Percentiles rank a stretch among this genome's conserved stretches.
phyloP scores from a whole-genome alignment of 805 yeast species.

The Zygoascus tannicola region DNA sequence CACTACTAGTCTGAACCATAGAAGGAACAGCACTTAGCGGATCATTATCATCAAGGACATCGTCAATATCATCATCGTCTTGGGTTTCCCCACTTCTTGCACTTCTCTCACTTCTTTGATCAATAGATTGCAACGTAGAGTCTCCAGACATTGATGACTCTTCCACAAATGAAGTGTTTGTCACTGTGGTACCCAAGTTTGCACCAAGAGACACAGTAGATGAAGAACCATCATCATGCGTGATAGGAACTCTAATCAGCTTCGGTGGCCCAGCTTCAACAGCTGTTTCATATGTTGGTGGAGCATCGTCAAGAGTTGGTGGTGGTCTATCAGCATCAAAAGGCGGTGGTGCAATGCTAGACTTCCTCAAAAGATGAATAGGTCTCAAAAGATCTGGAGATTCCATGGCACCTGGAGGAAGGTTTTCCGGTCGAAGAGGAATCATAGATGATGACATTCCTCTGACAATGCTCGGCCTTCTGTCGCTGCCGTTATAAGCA shows the following conservation, averaged over 20 bases:
- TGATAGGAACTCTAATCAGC: background rate
- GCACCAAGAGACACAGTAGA: background rate
- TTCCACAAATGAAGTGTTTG: background rate
- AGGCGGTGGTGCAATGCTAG: constrained; percentile 56
- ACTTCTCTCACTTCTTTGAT: background rate
- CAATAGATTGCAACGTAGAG: background rate
- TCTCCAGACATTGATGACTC: background rate
- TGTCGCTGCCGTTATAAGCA: constrained; percentile 20
- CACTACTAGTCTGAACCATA: background rate
- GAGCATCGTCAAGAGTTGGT: constrained; percentile 10
- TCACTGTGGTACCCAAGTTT: background rate
- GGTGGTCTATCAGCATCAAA: constrained; percentile 29
- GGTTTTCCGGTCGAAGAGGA: constrained; percentile 5
- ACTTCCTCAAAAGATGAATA: constrained; percentile 44
- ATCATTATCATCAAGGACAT: background rate
- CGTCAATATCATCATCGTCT: background rate
- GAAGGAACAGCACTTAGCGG: background rate
- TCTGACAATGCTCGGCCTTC: constrained; percentile 13
- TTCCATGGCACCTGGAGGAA: constrained; percentile 1
- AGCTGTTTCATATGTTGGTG: constrained; percentile 15
- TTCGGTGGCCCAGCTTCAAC: constrained; percentile 4
- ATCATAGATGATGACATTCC: constrained; percentile 8
- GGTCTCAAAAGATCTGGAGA: constrained; percentile 32
- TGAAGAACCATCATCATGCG: background rate
- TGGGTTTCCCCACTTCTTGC: background rate